Conservation (phyloP, 768 basidiomycete species). For the Trametes sanguinea region DNA sequence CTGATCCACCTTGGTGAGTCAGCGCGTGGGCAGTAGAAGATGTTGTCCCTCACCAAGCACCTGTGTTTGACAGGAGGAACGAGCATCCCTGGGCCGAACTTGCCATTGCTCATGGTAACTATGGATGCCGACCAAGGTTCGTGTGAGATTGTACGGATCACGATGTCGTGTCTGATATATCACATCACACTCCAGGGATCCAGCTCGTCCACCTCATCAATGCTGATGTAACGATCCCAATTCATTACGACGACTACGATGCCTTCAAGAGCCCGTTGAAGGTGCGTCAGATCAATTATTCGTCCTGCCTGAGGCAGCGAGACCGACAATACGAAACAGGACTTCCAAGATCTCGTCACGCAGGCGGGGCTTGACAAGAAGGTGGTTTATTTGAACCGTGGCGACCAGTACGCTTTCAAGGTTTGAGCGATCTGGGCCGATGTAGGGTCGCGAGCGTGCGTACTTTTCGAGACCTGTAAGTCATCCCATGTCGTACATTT, state of each 20-base stretch:
- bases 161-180: neutral
- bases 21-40: too few relatives aligned
- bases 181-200: neutral
- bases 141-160: neutral
- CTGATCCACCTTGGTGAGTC: conserved; percentile 30
- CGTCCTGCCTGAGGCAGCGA: neutral
- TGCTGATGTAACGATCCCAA: conserved; percentile 37
- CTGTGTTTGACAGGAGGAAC: conserved; percentile 30
- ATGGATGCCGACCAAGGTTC: conserved; percentile 39
- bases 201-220: conserved; percentile 35
- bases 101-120: conserved; percentile 30
- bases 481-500: too few relatives aligned
- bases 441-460: too few relatives aligned
- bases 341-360: conserved; percentile 34
- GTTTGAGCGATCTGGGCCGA: neutral
- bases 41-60: too few relatives aligned
- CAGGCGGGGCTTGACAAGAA: conserved; percentile 32
- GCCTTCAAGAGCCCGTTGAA: conserved; percentile 31
- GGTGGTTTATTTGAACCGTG: conserved; percentile 35
- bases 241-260: conserved; percentile 35
- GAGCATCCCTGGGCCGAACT: conserved; percentile 31
- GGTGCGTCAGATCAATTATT: neutral
- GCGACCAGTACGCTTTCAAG: conserved; percentile 31
- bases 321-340: conserved; percentile 11
- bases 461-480: too few relatives aligned